Percentiles rank a stretch among this genome's conserved stretches.
These are phyloP conservation scores for Camelina hispida DNA, from an alignment of 345 rosid genomes.

Conservation along the genomic window DNA sequence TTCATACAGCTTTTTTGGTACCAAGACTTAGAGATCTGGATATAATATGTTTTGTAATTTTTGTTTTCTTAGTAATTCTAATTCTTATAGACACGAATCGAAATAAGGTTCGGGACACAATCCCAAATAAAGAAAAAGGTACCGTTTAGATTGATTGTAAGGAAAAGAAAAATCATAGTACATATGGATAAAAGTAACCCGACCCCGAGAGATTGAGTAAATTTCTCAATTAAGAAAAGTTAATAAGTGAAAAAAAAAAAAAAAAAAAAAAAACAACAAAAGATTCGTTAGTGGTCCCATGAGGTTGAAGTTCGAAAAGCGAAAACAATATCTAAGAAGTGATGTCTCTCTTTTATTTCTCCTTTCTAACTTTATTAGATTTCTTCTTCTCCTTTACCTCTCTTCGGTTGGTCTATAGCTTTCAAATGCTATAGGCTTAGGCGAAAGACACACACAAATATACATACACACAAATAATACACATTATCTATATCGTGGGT, in stretches of 20 bases:
- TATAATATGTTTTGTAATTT: background rate
- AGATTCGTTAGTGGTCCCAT: constrained; percentile 42
- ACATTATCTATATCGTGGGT: background rate
- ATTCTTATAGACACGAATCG: background rate
- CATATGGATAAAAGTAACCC: constrained; percentile 25
- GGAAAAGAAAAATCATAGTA: constrained; percentile 16
- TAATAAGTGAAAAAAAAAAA: background rate
- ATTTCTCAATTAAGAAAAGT: constrained; percentile 23
- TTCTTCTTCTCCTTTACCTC: constrained; percentile 38
- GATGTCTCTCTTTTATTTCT: constrained; percentile 16
- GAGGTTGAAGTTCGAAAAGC: constrained; percentile 36
- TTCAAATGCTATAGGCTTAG: constrained; percentile 28
- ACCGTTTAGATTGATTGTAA: constrained; percentile 7
- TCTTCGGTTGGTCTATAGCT: constrained; percentile 42
- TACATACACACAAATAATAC: constrained; percentile 22
- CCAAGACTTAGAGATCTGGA: background rate
- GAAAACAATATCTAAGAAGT: constrained; percentile 31
- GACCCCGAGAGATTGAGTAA: constrained; percentile 24
- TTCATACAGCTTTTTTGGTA: background rate
- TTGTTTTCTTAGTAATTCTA: too few relatives aligned
- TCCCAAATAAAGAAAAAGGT: background rate
- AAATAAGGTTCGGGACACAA: constrained; percentile 7
- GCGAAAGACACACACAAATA: constrained; percentile 23
- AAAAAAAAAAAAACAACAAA: constrained; percentile 18
- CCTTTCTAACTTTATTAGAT: constrained; percentile 21